Conservation (phyloP, 2,329 filamentous ascomycete species). For the Hymenoscyphus infarciens region DNA sequence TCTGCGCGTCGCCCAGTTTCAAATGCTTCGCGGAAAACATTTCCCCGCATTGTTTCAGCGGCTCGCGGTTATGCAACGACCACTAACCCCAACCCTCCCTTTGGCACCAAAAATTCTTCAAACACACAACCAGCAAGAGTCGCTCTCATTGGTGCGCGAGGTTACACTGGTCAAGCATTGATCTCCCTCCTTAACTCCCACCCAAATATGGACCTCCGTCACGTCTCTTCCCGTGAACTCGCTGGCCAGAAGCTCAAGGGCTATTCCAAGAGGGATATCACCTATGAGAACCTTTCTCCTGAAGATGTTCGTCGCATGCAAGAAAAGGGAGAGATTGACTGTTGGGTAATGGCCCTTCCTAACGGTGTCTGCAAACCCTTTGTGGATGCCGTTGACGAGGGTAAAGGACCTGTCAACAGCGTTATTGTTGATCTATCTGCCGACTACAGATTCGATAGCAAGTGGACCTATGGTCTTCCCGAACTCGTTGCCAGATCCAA, state of each 20-base stretch:
- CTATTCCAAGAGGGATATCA: conserved; percentile 87
- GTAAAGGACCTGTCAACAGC: conserved; percentile 58
- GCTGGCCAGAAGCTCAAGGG: conserved; percentile 82
- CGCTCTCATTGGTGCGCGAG: conserved; percentile 84
- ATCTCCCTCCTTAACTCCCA: conserved; percentile 84
- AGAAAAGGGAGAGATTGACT: conserved; percentile 79
- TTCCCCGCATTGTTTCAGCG: conserved; percentile 21
- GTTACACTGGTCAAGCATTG: conserved; percentile 89
- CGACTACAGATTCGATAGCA: conserved; percentile 84
- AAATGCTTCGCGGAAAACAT: conserved; percentile 18
- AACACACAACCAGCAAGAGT: conserved; percentile 76
- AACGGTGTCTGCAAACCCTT: conserved; percentile 94
- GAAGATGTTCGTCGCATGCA: conserved; percentile 87
- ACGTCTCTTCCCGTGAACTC: conserved; percentile 92
- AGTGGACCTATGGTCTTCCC: conserved; percentile 87
- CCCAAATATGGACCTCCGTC: conserved; percentile 81
- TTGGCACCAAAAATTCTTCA: conserved; percentile 83
- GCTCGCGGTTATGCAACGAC: conserved; percentile 55
- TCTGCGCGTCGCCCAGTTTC: conserved; percentile 42
- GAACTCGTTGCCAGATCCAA: conserved; percentile 75
- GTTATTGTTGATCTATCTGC: conserved; percentile 93
- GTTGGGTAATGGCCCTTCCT: conserved; percentile 96
- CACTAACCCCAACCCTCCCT: conserved; percentile 85
- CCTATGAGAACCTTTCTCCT: conserved; percentile 83
- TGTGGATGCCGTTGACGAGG: conserved; percentile 79